These are phyloP conservation scores for Phytophthora ramorum DNA, from an alignment of 352 stramenopile genomes.

Conservation along the genomic window DNA sequence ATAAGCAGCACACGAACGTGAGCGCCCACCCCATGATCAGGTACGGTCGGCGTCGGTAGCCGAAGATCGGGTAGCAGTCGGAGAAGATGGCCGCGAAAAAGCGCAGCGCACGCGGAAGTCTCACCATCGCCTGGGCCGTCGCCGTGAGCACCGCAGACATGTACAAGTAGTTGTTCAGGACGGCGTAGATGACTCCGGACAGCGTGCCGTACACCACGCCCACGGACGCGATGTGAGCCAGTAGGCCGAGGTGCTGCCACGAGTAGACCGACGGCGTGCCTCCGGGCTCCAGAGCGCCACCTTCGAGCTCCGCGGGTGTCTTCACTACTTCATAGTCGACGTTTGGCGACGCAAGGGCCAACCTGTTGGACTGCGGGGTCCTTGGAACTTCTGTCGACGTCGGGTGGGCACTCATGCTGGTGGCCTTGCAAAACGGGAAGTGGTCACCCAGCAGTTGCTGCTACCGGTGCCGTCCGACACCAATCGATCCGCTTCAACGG, in stretches of 20 bases:
- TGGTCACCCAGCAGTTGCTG: slow-evolving; percentile 1
- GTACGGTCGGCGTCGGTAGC: slow-evolving; percentile 83
- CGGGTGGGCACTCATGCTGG: slow-evolving; percentile 15
- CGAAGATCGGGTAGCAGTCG: slow-evolving; percentile 84
- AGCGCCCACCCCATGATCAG: slow-evolving; percentile 70
- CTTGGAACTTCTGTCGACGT: slow-evolving; percentile 7
- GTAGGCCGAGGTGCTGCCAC: slow-evolving; percentile 49
- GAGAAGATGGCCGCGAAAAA: slow-evolving; percentile 72
- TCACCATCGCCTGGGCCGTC: slow-evolving; percentile 54
- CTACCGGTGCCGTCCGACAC: neutral
- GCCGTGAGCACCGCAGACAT: slow-evolving; percentile 55
- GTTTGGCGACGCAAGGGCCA: slow-evolving; percentile 14
- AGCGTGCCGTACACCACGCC: slow-evolving; percentile 53
- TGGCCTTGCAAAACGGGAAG: slow-evolving; percentile 16
- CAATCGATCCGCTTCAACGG: slow-evolving; percentile 17
- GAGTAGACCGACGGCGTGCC: slow-evolving; percentile 46
- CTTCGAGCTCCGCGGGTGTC: slow-evolving; percentile 35
- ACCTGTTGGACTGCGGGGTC: slow-evolving; percentile 14
- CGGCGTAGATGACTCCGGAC: slow-evolving; percentile 50
- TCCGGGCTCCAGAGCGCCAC: slow-evolving; percentile 44
- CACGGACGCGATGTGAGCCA: slow-evolving; percentile 53
- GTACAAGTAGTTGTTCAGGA: slow-evolving; percentile 72
- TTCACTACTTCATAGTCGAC: slow-evolving; percentile 34
- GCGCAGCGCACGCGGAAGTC: slow-evolving; percentile 50
- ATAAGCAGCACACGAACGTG: slow-evolving; percentile 46